phyloP scores from a whole-genome alignment of 306 rosid genomes.

The Dalbergia cultrata region DNA sequence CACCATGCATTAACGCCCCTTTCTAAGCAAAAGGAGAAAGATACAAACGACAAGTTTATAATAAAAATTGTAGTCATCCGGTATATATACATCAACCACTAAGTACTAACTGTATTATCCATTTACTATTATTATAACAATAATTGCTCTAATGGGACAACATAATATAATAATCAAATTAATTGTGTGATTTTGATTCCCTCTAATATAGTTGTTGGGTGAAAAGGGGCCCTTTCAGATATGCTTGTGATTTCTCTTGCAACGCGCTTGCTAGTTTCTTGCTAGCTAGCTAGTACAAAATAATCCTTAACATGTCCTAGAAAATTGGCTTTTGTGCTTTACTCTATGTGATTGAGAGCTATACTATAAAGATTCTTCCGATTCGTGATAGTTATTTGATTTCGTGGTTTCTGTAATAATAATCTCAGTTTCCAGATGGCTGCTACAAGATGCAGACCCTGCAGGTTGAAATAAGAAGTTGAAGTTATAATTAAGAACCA shows the following conservation, averaged over 20 bases:
- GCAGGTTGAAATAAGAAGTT: not conserved
- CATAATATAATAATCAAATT: conserved; percentile 19
- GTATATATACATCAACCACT: conserved; percentile 20
- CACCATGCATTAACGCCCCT: conserved; percentile 25
- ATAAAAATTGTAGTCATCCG: conserved; percentile 40
- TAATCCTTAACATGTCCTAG: not conserved
- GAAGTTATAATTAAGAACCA: too few species aligned
- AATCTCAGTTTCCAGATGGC: conserved; percentile 1
- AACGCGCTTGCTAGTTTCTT: not conserved
- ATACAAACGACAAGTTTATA: conserved; percentile 34
- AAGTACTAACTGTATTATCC: conserved; percentile 32
- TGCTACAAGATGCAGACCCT: not conserved
- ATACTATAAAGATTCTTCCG: not conserved
- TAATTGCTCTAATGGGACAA: conserved; percentile 36
- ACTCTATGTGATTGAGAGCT: not conserved
- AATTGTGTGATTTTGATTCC: conserved; percentile 27
- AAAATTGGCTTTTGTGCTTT: conserved; percentile 22
- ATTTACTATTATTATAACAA: conserved; percentile 1
- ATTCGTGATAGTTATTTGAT: not conserved
- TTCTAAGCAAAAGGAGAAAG: conserved; percentile 36
- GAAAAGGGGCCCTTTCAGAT: conserved; percentile 41
- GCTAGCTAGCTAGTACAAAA: conserved; percentile 1
- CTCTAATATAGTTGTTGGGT: conserved; percentile 26
- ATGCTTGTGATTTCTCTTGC: not conserved
- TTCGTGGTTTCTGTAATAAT: not conserved